phyloP scores from a whole-genome alignment of 495 filamentous ascomycete genomes.

The Darksidea phi region DNA sequence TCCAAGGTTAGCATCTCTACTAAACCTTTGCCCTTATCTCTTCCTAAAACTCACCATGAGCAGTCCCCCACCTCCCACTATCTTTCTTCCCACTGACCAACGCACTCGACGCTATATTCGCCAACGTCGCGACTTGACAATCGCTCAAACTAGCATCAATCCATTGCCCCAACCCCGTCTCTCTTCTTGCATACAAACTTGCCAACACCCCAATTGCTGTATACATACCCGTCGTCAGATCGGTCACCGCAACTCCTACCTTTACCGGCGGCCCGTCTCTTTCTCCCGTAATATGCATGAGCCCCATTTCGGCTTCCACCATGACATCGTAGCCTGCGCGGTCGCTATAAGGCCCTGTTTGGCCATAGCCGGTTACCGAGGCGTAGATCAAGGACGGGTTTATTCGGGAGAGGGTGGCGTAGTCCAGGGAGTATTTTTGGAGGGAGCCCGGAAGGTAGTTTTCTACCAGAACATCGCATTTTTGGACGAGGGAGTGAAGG shows the following conservation, averaged over 20 bases:
- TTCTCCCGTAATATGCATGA: slow-evolving; percentile 45
- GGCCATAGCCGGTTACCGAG: slow-evolving; percentile 41
- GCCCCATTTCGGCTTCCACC: slow-evolving; percentile 39
- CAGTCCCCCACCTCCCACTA: slow-evolving; percentile 39
- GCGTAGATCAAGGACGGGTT: slow-evolving; percentile 43
- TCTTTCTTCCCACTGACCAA: slow-evolving; percentile 41
- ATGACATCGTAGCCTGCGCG: slow-evolving; percentile 39
- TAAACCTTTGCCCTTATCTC: not conserved
- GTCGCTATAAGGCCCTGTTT: slow-evolving; percentile 38
- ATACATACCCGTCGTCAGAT: slow-evolving; percentile 43
- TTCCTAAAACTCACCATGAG: slow-evolving; percentile 31
- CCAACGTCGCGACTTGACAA: slow-evolving; percentile 39
- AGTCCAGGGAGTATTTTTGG: slow-evolving; percentile 38
- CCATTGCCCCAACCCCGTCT: slow-evolving; percentile 40
- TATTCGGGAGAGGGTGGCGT: slow-evolving; percentile 26
- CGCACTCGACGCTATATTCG: slow-evolving; percentile 41
- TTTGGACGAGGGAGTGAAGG: slow-evolving; percentile 33
- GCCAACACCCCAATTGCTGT: slow-evolving; percentile 40
- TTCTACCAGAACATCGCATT: slow-evolving; percentile 42
- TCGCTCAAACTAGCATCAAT: slow-evolving; percentile 41
- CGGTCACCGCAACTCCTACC: slow-evolving; percentile 42
- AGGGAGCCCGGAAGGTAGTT: slow-evolving; percentile 43
- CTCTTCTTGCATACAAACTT: slow-evolving; percentile 36
- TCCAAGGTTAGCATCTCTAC: not conserved
- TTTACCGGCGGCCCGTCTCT: slow-evolving; percentile 39